A percentile compares a stretch with the other conserved stretches of the same genome.
Conservation (phyloP, 805 yeast genomes). For the Clavispora phyllophila region DNA sequence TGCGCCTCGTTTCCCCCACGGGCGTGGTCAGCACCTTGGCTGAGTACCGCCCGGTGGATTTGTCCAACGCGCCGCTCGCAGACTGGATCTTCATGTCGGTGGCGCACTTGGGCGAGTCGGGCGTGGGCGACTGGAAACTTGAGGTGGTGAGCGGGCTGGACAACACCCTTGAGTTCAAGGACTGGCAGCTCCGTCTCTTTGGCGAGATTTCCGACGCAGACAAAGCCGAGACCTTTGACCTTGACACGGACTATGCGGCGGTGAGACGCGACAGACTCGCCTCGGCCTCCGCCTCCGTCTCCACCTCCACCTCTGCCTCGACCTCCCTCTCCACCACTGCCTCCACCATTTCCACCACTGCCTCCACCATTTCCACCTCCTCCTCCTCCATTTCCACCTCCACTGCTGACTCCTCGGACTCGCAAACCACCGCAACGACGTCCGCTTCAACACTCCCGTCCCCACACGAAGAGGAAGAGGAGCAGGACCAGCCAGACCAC, state of each 20-base stretch:
- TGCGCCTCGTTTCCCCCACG: conserved; percentile 65
- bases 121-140: conserved; percentile 78
- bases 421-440: too few relatives aligned
- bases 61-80: conserved; percentile 50
- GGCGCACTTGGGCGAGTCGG: conserved; percentile 94
- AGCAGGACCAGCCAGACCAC: conserved; percentile 31
- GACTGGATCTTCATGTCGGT: conserved; percentile 95
- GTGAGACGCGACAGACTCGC: conserved; percentile 27
- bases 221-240: conserved; percentile 53
- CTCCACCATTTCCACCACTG: too few relatives aligned
- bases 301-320: conserved; percentile 8
- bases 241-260: conserved; percentile 43
- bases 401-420: too few relatives aligned
- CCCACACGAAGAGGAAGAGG: conserved; percentile 16
- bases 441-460: too few relatives aligned
- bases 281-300: background rate
- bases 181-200: conserved; percentile 77
- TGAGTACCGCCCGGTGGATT: conserved; percentile 57
- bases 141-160: conserved; percentile 47
- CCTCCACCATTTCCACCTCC: too few relatives aligned
- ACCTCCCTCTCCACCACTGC: background rate
- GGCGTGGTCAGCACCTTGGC: conserved; percentile 76
- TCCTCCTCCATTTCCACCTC: too few relatives aligned
- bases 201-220: conserved; percentile 71
- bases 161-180: conserved; percentile 36